Conservation (phyloP, 129 eudicot genomes). For the Flaveria trinervia region DNA sequence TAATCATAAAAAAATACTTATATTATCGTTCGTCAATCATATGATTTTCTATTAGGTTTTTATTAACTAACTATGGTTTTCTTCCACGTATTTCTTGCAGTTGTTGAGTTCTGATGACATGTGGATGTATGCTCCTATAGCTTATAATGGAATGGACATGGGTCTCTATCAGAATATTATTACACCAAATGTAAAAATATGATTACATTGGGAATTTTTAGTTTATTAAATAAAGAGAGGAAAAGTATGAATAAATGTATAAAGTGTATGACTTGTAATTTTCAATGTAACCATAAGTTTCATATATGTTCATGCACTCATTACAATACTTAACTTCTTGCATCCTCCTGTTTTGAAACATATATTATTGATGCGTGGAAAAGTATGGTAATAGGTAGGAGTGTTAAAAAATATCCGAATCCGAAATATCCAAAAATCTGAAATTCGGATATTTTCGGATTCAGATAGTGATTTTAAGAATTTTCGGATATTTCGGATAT, state of each 20-base stretch:
- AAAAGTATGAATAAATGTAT: neutral
- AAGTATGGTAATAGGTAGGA: too few relatives aligned
- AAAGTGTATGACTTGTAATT: constrained; percentile 22
- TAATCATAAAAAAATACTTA: neutral
- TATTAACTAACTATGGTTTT: neutral
- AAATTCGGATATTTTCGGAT: too few relatives aligned
- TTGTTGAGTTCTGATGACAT: constrained; percentile 85
- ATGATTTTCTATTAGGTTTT: neutral
- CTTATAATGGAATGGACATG: constrained; percentile 88
- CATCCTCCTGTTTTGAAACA: neutral
- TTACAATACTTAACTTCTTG: neutral
- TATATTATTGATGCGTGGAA: neutral
- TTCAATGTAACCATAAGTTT: constrained; percentile 30
- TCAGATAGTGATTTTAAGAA: too few relatives aligned
- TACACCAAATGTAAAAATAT: constrained; percentile 44
- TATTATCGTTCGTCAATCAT: neutral
- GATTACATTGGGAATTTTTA: constrained; percentile 24
- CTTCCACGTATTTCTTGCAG: constrained; percentile 39
- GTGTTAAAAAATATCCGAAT: too few relatives aligned
- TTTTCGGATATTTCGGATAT: too few relatives aligned
- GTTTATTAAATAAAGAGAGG: constrained; percentile 12
- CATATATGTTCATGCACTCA: neutral
- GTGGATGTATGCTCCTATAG: constrained; percentile 99
- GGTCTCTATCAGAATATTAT: constrained; percentile 66
- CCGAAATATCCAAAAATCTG: too few relatives aligned